phyloP scores from a whole-genome alignment of 1,284 basidiomycete genomes.

The Trichosporon ovoides region DNA sequence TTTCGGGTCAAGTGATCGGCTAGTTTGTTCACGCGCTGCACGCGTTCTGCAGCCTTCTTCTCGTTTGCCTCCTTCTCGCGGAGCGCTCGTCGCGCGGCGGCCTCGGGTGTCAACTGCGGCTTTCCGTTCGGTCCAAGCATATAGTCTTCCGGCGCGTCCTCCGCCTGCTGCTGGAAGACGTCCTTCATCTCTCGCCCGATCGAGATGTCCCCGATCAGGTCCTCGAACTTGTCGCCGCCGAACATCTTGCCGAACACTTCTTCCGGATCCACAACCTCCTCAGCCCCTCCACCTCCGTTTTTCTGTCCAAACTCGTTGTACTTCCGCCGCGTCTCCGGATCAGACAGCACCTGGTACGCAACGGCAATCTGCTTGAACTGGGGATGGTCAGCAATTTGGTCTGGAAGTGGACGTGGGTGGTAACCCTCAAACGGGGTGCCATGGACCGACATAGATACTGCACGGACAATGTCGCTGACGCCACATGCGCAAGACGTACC shows the following conservation, averaged over 20 bases:
- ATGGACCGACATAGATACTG: not conserved
- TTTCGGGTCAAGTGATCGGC: constrained; percentile 80
- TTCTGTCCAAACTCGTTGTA: constrained; percentile 74
- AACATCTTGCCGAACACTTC: constrained; percentile 93
- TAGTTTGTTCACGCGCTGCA: constrained; percentile 74
- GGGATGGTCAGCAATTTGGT: not conserved
- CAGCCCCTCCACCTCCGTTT: constrained; percentile 43
- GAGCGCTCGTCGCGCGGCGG: constrained; percentile 65
- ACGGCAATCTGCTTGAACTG: constrained; percentile 79
- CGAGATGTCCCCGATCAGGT: constrained; percentile 52
- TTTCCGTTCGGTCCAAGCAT: constrained; percentile 45
- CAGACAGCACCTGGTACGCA: constrained; percentile 79
- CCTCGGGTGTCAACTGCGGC: constrained; percentile 67
- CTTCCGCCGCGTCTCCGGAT: constrained; percentile 74
- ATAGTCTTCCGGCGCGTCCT: constrained; percentile 52
- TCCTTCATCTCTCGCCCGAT: constrained; percentile 90
- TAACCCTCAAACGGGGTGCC: too few species aligned
- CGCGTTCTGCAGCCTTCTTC: constrained; percentile 73
- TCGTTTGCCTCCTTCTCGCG: constrained; percentile 68
- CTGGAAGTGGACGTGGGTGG: not conserved
- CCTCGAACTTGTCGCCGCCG: constrained; percentile 54
- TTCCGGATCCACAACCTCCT: constrained; percentile 58
- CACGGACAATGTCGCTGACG: not conserved
- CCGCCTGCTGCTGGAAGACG: constrained; percentile 86
- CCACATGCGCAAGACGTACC: constrained; percentile 51